These are phyloP conservation scores for Aspergillus ellipticus DNA, from an alignment of 495 filamentous ascomycete genomes.

Conservation along the genomic window DNA sequence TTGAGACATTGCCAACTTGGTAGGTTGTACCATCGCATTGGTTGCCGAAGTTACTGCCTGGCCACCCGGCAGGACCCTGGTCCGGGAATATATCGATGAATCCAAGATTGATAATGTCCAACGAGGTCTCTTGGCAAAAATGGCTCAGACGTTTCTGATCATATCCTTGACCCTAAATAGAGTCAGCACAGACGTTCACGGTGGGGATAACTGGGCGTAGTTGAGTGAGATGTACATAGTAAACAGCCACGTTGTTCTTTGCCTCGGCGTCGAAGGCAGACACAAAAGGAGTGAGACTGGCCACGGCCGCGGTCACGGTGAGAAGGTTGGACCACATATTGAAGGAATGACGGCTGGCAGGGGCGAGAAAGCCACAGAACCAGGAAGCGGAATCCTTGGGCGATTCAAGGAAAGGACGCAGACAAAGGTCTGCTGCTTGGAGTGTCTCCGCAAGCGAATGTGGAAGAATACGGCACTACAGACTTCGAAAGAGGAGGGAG, in stretches of 20 bases:
- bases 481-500: conserved; percentile 2
- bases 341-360: conserved; percentile 25
- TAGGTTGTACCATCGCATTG: conserved; percentile 54
- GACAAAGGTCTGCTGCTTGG: conserved; percentile 44
- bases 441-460: conserved; percentile 16
- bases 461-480: conserved; percentile 4
- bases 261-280: conserved; percentile 46
- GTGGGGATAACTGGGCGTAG: background rate
- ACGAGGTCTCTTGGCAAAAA: conserved; percentile 54
- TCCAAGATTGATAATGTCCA: conserved; percentile 66
- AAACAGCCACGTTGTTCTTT: conserved; percentile 60
- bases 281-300: conserved; percentile 27
- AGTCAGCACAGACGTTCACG: background rate
- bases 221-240: conserved; percentile 50
- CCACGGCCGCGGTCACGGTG: conserved; percentile 26
- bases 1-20: conserved; percentile 23
- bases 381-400: conserved; percentile 11
- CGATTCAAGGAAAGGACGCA: conserved; percentile 48
- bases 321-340: conserved; percentile 31
- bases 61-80: conserved; percentile 49
- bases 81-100: conserved; percentile 65
- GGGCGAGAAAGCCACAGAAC: conserved; percentile 15
- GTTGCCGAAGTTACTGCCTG: conserved; percentile 64
- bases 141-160: conserved; percentile 45
- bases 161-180: conserved; percentile 47